Evolutionary conservation across 495 filamentous ascomycete genomes (phyloP), one percentile per base, ranked within the genome.

Genomic region (Oidiodendron maius): DNA sequence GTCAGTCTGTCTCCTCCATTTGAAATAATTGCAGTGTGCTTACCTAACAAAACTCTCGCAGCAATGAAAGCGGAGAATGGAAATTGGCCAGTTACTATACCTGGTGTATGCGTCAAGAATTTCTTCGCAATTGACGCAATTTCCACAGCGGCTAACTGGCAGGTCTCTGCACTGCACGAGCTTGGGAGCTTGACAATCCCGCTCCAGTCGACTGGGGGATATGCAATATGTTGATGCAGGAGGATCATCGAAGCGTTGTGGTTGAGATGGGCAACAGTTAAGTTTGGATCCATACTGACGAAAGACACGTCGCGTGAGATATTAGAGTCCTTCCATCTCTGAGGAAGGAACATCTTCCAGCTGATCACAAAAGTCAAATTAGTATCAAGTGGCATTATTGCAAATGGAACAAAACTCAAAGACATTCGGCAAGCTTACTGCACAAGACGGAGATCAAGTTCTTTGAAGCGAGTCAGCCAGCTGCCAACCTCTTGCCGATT

Each of bases 171-270:
- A 32, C 66, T 70, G 18, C 56, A 69, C 4, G 55, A 35, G 22
- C 58, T 66, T 3, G 71, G 69, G 2, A 72, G 55, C 16, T 55
- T 57, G 10, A 66, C 59, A 1, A 56, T 39, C 24, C 46, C 44
- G 21, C 45, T 40, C 69, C 67, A 72, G 11, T 64, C 60, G 5
- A 55, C 25, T 0, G 62, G 52, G 4, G 68, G 68, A 35, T 68
- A 74, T 2, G 68, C 69, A 35, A 74, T 71, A 1, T 53, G 52
- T 38, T 74, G 71, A 32, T 74, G 71, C 1, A 74, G 51, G 0
- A 72, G 52, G 20, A 74, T 68, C 53, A 69, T 65, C 2, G 70
- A 63, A 13, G 71, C 63, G 32, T 74, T 74, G 34, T 74, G 71
- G 1, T 68, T 72, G 32, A 72, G 58, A 44, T 72, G 67, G 1